phyloP scores from a whole-genome alignment of 2,329 filamentous ascomycete genomes.

The Aspergillus costaricaensis region DNA sequence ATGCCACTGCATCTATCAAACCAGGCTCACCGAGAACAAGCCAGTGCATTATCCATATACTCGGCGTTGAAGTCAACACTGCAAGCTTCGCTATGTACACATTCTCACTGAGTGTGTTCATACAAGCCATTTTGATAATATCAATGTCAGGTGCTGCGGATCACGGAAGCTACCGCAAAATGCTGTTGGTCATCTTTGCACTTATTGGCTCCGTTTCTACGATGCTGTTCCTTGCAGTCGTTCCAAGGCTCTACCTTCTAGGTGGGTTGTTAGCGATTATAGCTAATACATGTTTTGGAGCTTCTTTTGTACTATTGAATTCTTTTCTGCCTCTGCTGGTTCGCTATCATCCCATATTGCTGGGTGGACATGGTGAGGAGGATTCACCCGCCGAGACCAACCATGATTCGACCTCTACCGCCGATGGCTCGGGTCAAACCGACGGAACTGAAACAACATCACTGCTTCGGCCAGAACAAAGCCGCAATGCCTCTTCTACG shows the following conservation, averaged over 20 bases:
- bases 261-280: constrained; percentile 83
- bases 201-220: constrained; percentile 77
- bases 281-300: constrained; percentile 91
- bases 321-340: constrained; percentile 92
- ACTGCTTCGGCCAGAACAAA: constrained; percentile 24
- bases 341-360: constrained; percentile 70
- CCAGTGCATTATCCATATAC: constrained; percentile 80
- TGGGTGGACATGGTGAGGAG: constrained; percentile 27
- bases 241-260: constrained; percentile 73
- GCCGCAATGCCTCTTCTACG: constrained; percentile 7
- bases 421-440: background rate
- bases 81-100: constrained; percentile 98
- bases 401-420: constrained; percentile 13
- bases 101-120: constrained; percentile 85
- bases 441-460: constrained; percentile 28
- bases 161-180: constrained; percentile 89
- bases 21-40: constrained; percentile 40
- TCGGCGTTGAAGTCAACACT: constrained; percentile 88
- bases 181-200: constrained; percentile 80
- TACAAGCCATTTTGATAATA: constrained; percentile 88
- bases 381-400: background rate
- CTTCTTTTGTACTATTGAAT: constrained; percentile 92
- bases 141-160: constrained; percentile 96
- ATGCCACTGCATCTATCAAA: constrained; percentile 20
- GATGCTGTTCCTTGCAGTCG: constrained; percentile 83